Evolutionary conservation across 306 rosid species (phyloP), one percentile per base, ranked within the genome.

Genomic region (Sindora glabra): DNA sequence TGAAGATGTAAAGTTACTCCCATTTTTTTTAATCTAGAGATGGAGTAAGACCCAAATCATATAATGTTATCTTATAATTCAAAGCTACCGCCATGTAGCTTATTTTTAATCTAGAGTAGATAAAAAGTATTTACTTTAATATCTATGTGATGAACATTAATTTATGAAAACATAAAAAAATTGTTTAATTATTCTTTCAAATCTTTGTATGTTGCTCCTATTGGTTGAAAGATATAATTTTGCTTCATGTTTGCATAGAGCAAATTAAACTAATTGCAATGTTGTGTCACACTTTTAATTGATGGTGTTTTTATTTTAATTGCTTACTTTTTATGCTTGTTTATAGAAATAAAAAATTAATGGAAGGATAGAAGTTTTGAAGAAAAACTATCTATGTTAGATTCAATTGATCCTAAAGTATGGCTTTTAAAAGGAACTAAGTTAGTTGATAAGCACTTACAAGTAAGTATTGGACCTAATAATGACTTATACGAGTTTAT

Each of bases 401-500:
- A 92, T 80, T 84, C 99, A 15, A 87, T 92, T 66, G 97, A 92
- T 73, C 84, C 83, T 65, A 89, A 84, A 89, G 81, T 78, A 41
- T 82, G 97, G 79, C 94, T 92, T 80, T 92, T 95, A 26, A 92
- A 92, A 84, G 99, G 96, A 32, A 86, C 91, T 38, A 95, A 92
- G 70, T 77, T 92, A 68, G 96, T 92, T 65, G 99, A 92, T 76
- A 75, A 95, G 79, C 99, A 92, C 76, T 84, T 92, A 69, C 99
- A 89, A 90, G 99, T 76, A 77, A 77, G 49, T 54, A 6, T 52
- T 59, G 15, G 46, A 61, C 44, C 65, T 57, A 41, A 24, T 34
- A 18, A 73, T 47, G 58, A 61, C 51, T 55, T 39, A 16, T 59
- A 17, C 41, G 64, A 36, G 23, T 65, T 48, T 68, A 45, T 70